phyloP scores from a whole-genome alignment of 2,329 filamentous ascomycete genomes.

The Microdochium trichocladiopsis region DNA sequence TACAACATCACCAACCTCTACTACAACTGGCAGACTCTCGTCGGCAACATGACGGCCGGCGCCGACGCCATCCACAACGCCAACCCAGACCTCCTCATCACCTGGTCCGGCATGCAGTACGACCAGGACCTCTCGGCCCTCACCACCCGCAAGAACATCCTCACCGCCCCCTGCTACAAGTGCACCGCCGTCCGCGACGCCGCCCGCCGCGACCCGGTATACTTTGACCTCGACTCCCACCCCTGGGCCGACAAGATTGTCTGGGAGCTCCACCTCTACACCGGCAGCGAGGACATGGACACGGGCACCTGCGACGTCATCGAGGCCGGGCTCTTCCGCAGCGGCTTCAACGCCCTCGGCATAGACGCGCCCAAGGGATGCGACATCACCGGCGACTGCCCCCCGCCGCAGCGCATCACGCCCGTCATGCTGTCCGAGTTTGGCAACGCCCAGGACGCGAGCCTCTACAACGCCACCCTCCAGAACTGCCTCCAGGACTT shows the following conservation, averaged over 20 bases:
- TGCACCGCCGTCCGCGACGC: slow-evolving; percentile 33
- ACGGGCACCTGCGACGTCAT: slow-evolving; percentile 38
- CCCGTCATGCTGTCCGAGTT: slow-evolving; percentile 41
- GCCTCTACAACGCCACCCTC: slow-evolving; percentile 34
- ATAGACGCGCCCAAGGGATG: slow-evolving; percentile 31
- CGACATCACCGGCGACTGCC: slow-evolving; percentile 28
- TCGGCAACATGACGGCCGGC: slow-evolving; percentile 33
- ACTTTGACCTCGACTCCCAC: slow-evolving; percentile 36
- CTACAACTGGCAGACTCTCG: slow-evolving; percentile 39
- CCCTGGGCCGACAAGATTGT: slow-evolving; percentile 40
- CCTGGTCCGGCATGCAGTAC: slow-evolving; percentile 40
- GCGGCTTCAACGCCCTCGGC: slow-evolving; percentile 39
- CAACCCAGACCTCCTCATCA: slow-evolving; percentile 37
- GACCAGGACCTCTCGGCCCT: slow-evolving; percentile 37
- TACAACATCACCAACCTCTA: slow-evolving; percentile 24
- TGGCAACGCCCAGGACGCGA: slow-evolving; percentile 33
- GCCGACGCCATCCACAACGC: slow-evolving; percentile 33
- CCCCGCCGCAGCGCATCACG: slow-evolving; percentile 28
- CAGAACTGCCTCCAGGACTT: slow-evolving; percentile 37
- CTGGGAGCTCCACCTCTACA: slow-evolving; percentile 37
- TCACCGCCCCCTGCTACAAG: slow-evolving; percentile 32
- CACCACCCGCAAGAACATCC: slow-evolving; percentile 28
- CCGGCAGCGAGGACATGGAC: slow-evolving; percentile 31
- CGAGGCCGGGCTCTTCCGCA: slow-evolving; percentile 39
- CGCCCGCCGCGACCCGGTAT: slow-evolving; percentile 29